Conservation (phyloP, 495 filamentous ascomycete genomes). For the Chaetomium fimeti region DNA sequence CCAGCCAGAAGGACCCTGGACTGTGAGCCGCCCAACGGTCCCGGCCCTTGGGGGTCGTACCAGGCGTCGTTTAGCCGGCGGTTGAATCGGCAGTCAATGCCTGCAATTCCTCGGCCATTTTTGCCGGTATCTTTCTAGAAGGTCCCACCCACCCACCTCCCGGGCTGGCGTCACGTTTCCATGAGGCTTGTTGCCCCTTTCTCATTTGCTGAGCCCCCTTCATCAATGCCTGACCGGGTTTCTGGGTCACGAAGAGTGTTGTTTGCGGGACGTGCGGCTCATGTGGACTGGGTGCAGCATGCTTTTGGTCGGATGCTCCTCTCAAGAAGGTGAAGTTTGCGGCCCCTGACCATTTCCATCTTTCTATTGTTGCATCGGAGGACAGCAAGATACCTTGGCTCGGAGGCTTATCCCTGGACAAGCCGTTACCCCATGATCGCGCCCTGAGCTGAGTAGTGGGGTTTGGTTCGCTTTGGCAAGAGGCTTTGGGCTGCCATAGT, state of each 20-base stretch:
- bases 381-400: neutral
- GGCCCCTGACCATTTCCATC: neutral
- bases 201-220: conserved; percentile 18
- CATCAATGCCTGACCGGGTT: conserved; percentile 25
- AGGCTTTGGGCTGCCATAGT: neutral
- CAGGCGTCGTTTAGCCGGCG: conserved; percentile 24
- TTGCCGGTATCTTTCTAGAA: conserved; percentile 9
- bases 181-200: conserved; percentile 24
- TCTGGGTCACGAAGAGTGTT: neutral
- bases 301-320: neutral
- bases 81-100: conserved; percentile 27
- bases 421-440: conserved; percentile 9
- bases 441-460: neutral
- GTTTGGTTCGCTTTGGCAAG: conserved; percentile 2
- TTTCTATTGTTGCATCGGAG: conserved; percentile 3
- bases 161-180: conserved; percentile 16
- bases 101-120: neutral
- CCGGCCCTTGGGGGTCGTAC: conserved; percentile 20
- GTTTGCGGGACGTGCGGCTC: conserved; percentile 4
- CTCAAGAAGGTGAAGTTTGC: neutral
- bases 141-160: conserved; percentile 4
- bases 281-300: neutral
- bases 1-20: neutral
- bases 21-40: neutral
- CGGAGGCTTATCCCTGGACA: neutral